These are phyloP conservation scores for Phanerochaete sordida DNA, from an alignment of 768 basidiomycete species.

Conservation along the genomic window DNA sequence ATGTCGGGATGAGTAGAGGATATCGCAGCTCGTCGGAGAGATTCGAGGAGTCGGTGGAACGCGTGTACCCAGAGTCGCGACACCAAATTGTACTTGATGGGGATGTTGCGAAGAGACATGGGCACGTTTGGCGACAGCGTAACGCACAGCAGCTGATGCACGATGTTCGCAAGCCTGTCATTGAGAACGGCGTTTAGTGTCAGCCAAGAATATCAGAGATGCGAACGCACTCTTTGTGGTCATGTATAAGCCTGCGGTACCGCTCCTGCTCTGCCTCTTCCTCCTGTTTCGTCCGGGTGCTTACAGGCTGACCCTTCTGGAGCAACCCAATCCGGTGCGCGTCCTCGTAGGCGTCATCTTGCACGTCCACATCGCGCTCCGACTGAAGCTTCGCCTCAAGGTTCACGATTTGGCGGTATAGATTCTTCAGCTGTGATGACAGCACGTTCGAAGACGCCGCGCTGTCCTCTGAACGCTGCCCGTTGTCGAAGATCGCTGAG, in stretches of 20 bases:
- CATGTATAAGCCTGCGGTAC: constrained; percentile 64
- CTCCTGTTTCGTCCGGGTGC: constrained; percentile 1
- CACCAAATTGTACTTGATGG: constrained; percentile 94
- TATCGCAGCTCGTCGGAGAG: constrained; percentile 67
- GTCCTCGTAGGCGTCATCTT: constrained; percentile 23
- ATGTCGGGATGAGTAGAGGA: constrained; percentile 51
- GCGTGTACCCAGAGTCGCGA: constrained; percentile 89
- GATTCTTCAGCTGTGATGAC: constrained; percentile 69
- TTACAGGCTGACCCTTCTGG: constrained; percentile 23
- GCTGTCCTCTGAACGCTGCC: constrained; percentile 39
- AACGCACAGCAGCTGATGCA: constrained; percentile 83
- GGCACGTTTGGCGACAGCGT: constrained; percentile 87
- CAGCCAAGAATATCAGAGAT: too few relatives aligned
- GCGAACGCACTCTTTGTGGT: constrained; percentile 77
- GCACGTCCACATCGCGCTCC: constrained; percentile 32
- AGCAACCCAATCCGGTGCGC: constrained; percentile 41
- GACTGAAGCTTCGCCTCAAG: constrained; percentile 70
- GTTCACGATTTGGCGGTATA: constrained; percentile 79
- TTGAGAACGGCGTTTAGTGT: constrained; percentile 12
- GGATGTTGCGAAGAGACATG: constrained; percentile 83
- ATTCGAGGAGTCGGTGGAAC: constrained; percentile 88
- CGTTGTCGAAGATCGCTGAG: constrained; percentile 65
- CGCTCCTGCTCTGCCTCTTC: constrained; percentile 72
- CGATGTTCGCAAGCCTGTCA: constrained; percentile 82
- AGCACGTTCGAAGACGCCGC: constrained; percentile 57